Evolutionary conservation across 2,329 filamentous ascomycete genomes (phyloP).

Genomic region (Diaporthe sp.): DNA sequence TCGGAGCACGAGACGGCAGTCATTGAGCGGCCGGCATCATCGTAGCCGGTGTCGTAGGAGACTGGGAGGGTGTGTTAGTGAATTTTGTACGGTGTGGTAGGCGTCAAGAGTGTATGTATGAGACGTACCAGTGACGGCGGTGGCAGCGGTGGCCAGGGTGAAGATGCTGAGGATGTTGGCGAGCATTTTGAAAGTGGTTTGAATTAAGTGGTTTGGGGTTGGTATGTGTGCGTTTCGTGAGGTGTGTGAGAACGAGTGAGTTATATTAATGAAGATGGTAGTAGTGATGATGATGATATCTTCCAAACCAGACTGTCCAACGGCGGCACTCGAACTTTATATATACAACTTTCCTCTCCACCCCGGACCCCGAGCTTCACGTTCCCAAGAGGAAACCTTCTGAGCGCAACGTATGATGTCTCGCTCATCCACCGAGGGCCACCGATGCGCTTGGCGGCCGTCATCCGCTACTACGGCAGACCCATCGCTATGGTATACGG

Average conservation of each 20-base stretch:
- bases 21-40: constrained; percentile 69
- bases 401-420: constrained; percentile 36
- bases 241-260: not conserved
- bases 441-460: constrained; percentile 30
- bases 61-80: constrained; percentile 59
- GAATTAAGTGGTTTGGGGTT: not conserved
- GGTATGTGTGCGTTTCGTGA: not conserved
- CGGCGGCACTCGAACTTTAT: constrained; percentile 18
- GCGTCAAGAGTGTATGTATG: not conserved
- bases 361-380: not conserved
- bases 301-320: not conserved
- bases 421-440: constrained; percentile 11
- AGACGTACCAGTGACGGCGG: constrained; percentile 45
- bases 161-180: constrained; percentile 47
- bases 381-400: not conserved
- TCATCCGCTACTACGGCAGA: constrained; percentile 29
- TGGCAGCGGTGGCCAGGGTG: constrained; percentile 46
- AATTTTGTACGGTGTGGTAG: too few species aligned
- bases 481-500: not conserved
- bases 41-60: constrained; percentile 81
- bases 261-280: constrained; percentile 9
- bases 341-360: not conserved
- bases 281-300: constrained; percentile 25
- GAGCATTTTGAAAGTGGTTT: constrained; percentile 43
- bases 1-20: constrained; percentile 75